A percentile compares a stretch with the other conserved stretches of the same genome.
Evolutionary conservation across 306 rosid species (phyloP).

Genomic region (Adenanthera pavonina): DNA sequence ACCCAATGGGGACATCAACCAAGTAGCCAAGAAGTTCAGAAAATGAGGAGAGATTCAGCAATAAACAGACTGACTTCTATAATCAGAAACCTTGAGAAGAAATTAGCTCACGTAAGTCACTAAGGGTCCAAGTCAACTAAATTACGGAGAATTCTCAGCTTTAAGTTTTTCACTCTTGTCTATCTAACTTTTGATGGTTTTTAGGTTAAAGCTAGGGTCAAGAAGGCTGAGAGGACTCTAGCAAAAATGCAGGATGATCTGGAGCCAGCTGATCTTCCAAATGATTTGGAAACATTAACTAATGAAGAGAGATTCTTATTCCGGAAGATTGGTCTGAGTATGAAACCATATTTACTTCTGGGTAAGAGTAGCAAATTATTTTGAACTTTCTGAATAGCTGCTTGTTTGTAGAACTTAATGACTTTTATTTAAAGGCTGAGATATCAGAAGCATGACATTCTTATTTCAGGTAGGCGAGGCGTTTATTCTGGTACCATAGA

Average conservation of each 20-base stretch:
- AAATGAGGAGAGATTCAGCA: constrained; percentile 73
- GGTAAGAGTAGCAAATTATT: constrained; percentile 55
- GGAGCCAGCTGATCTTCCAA: constrained; percentile 79
- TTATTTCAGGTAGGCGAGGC: constrained; percentile 77
- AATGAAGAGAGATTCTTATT: constrained; percentile 82
- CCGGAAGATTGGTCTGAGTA: constrained; percentile 88
- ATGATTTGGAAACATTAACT: constrained; percentile 85
- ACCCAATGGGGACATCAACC: constrained; percentile 80
- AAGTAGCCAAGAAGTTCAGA: constrained; percentile 59
- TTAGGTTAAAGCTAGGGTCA: constrained; percentile 77
- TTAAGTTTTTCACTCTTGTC: background rate
- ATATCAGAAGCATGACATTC: constrained; percentile 31
- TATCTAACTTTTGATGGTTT: constrained; percentile 47
- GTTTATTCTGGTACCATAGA: constrained; percentile 89
- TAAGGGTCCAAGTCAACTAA: constrained; percentile 33
- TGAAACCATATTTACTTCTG: constrained; percentile 83
- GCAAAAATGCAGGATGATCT: constrained; percentile 68
- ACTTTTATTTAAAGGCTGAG: constrained; percentile 16
- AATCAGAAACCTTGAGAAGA: constrained; percentile 64
- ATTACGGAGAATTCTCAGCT: constrained; percentile 25
- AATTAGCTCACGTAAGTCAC: constrained; percentile 71
- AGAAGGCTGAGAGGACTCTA: constrained; percentile 76
- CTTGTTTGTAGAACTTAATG: constrained; percentile 41
- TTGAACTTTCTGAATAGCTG: constrained; percentile 26
- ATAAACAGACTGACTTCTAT: constrained; percentile 58